Base-by-base conservation (phyloP, 805 yeast genomes). In the Allodekkera sacchari region DNA sequence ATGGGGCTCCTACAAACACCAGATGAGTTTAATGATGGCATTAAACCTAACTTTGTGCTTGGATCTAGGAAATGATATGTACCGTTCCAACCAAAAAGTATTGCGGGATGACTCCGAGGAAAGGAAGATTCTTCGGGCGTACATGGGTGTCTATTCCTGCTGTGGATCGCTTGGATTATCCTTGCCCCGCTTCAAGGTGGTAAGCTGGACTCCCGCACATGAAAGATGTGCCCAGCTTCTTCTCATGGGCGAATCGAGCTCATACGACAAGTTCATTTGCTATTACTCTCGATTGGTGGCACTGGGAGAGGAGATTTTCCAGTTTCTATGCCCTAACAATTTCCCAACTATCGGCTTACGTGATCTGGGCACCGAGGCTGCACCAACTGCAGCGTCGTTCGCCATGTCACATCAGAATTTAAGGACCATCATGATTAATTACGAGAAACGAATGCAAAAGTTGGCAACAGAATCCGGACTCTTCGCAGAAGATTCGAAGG, bases 1-100 rank as follows among this genome's bases (percentile, higher is more conserved):
- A 41, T 60, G 68, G 57, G 74, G 74, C 9, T 67, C 72, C 15
- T 71, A 63, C 48, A 68, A 65, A 36, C 71, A 67, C 44, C 76
- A 69, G 43, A 57, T 71, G 49, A 63, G 65, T 40, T 45, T 69
- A 17, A 43, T 71, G 39, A 59, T 62, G 28, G 70, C 71, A 3
- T 53, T 62, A 31, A 60, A 59, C 38, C 43, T 71, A 20, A 56
- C 69, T 3, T 43, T 71, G 20, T 71, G 76, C 43, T 54, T 70
- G n/a, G 75, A 69, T 36, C 46, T 68, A 22, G 71, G 70, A 34
- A 48, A 52, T 42, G 64, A 57, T 33, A 43, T 49, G 22, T 37
- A 45, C 41, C 36, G 60, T 33, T 42, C 41, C 25, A 37, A 44
- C 21, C 36, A 44, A 19, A 44, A 41, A 33, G 51, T 53, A 7